Evolutionary conservation across 164 flowering plant species (phyloP).

Genomic region (Platanus orientalis): DNA sequence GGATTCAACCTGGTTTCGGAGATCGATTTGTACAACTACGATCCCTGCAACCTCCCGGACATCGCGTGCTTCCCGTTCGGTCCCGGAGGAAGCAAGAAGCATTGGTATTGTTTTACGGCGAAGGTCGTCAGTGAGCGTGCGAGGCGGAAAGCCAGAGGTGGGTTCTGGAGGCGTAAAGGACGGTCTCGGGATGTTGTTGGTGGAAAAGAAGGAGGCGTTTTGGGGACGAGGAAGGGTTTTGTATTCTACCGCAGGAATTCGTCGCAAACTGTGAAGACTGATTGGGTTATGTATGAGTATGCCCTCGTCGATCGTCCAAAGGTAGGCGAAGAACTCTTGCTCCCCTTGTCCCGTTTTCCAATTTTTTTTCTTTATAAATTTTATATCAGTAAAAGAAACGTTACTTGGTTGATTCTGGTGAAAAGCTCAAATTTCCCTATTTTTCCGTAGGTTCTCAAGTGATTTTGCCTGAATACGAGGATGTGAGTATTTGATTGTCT

Average conservation of each 20-base stretch:
- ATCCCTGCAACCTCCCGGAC: slow-evolving; percentile 46
- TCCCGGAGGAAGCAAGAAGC: slow-evolving; percentile 37
- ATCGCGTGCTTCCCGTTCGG: slow-evolving; percentile 38
- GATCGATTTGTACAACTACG: slow-evolving; percentile 37
- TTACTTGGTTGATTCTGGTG: background rate
- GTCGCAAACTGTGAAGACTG: slow-evolving; percentile 20
- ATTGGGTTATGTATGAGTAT: slow-evolving; percentile 59
- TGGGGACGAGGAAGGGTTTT: slow-evolving; percentile 41
- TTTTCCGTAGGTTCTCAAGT: no score
- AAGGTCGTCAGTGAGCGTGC: slow-evolving; percentile 9
- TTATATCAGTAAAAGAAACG: no score
- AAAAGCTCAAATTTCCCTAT: no score
- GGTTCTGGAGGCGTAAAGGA: slow-evolving; percentile 52
- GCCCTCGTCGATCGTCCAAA: slow-evolving; percentile 29
- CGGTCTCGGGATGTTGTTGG: slow-evolving; percentile 33
- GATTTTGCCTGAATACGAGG: no score
- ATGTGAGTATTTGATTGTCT: no score
- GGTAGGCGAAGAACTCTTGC: slow-evolving; percentile 19
- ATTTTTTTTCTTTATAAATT: background rate
- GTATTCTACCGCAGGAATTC: slow-evolving; percentile 40
- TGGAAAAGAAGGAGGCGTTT: slow-evolving; percentile 18
- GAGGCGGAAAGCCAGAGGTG: slow-evolving; percentile 32
- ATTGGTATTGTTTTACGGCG: slow-evolving; percentile 46
- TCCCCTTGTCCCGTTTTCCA: no score
- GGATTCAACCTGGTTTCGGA: slow-evolving; percentile 32